A percentile compares a stretch with the other conserved stretches of the same genome.
These are phyloP conservation scores for Exophiala lecanii-corni DNA, from an alignment of 2,329 filamentous ascomycete genomes.

Conservation along the genomic window DNA sequence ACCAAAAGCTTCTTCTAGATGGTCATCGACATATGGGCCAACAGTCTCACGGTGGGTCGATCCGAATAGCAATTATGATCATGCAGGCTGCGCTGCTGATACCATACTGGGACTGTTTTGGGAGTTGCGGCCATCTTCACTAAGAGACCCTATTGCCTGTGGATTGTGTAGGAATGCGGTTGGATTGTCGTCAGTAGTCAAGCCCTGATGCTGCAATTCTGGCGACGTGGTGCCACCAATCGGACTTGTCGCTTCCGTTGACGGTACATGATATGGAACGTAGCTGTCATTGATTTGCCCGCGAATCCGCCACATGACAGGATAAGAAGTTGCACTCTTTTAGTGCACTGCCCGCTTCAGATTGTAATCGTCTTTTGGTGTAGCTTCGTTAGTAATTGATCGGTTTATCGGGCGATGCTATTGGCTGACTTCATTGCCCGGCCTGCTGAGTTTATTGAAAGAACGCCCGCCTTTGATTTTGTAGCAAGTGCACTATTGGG, in stretches of 20 bases:
- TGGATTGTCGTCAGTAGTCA: neutral
- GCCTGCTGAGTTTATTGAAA: conserved; percentile 30
- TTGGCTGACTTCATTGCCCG: conserved; percentile 24
- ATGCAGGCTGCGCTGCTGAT: conserved; percentile 4
- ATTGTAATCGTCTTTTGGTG: conserved; percentile 26
- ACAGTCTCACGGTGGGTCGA: conserved; percentile 7
- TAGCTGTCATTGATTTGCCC: no score
- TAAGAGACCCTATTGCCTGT: neutral
- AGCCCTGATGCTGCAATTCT: neutral
- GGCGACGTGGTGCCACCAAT: no score
- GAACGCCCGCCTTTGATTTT: conserved; percentile 30
- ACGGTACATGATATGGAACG: no score
- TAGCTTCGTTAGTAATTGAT: conserved; percentile 29
- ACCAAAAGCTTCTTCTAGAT: conserved; percentile 16
- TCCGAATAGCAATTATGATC: conserved; percentile 14
- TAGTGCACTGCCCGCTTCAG: conserved; percentile 23
- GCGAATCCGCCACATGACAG: no score
- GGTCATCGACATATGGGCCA: conserved; percentile 4
- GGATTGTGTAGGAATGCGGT: neutral
- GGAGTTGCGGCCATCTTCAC: no score
- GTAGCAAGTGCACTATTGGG: conserved; percentile 29
- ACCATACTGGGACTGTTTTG: no score
- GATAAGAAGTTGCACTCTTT: neutral
- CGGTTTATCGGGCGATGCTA: conserved; percentile 28
- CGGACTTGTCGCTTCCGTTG: no score